phyloP scores from a whole-genome alignment of 192 early-diverging fungal species.

The Geosiphon pyriformis region DNA sequence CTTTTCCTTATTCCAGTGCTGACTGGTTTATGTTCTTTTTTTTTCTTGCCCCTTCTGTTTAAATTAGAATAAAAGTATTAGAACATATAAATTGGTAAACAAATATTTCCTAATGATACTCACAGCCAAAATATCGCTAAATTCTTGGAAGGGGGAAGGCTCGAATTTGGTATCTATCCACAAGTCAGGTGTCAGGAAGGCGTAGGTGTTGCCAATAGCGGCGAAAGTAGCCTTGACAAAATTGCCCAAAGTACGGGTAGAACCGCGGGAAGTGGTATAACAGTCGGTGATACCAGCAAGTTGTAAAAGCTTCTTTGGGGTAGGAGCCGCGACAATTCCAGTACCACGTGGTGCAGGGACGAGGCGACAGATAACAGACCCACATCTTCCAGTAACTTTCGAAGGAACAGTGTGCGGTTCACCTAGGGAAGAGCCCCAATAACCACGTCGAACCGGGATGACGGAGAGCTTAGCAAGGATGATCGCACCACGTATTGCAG shows the following conservation, averaged over 20 bases:
- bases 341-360: constrained; percentile 99
- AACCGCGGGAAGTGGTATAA: constrained; percentile 95
- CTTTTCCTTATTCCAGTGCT: too few species aligned
- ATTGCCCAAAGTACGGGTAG: constrained; percentile 98
- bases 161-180: constrained; percentile 88
- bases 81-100: too few species aligned
- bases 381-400: constrained; percentile 97
- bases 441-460: constrained; percentile 97
- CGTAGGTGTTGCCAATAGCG: constrained; percentile 96
- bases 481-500: constrained; percentile 97
- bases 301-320: constrained; percentile 95
- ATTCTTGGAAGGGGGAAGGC: constrained; percentile 89
- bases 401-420: constrained; percentile 96
- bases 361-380: constrained; percentile 87
- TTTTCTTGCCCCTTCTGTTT: too few species aligned
- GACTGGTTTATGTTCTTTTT: too few species aligned
- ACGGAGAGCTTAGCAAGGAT: constrained; percentile 98
- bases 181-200: constrained; percentile 94
- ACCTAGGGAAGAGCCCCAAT: constrained; percentile 96
- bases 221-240: constrained; percentile 98
- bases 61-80: too few species aligned
- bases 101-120: too few species aligned
- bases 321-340: constrained; percentile 94
- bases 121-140: constrained; percentile 69
- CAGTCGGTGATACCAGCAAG: constrained; percentile 97